A percentile compares a stretch with the other conserved stretches of the same genome.
Conservation (phyloP, 2,329 filamentous ascomycete genomes). For the Penicillium sp. region DNA sequence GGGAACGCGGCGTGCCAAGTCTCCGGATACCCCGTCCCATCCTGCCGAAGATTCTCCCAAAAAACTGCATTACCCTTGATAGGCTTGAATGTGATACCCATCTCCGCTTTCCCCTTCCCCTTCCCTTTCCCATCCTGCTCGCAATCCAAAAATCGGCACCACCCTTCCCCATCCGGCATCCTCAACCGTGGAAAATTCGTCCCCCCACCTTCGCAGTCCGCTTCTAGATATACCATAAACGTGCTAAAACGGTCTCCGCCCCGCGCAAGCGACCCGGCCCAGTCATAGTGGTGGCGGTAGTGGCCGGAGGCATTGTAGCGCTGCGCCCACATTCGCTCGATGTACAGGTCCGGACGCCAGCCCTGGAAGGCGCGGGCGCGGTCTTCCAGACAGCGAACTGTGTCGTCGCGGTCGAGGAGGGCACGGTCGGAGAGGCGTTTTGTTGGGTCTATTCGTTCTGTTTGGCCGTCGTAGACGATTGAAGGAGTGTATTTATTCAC, state of each 20-base stretch:
- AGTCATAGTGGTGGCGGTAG: constrained; percentile 61
- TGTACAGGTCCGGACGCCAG: constrained; percentile 56
- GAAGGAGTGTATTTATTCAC: constrained; percentile 52
- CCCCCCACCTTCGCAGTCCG: constrained; percentile 55
- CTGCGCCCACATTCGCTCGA: constrained; percentile 61
- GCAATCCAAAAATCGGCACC: constrained; percentile 60
- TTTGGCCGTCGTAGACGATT: constrained; percentile 52
- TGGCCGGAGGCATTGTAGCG: constrained; percentile 58
- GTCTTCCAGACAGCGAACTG: constrained; percentile 58
- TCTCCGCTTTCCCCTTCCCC: constrained; percentile 5
- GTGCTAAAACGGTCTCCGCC: constrained; percentile 51
- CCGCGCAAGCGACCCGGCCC: constrained; percentile 43
- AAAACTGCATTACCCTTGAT: constrained; percentile 59
- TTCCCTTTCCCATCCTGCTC: constrained; percentile 21
- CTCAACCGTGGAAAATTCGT: constrained; percentile 58
- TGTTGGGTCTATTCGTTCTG: constrained; percentile 47
- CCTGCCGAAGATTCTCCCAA: constrained; percentile 58
- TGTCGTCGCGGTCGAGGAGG: constrained; percentile 46
- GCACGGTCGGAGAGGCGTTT: constrained; percentile 54
- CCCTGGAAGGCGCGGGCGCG: constrained; percentile 60
- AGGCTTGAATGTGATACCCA: constrained; percentile 58
- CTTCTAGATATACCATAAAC: constrained; percentile 61
- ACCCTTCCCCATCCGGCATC: constrained; percentile 44
- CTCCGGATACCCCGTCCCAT: constrained; percentile 57
- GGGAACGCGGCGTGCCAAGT: constrained; percentile 62